A percentile compares a stretch with the other conserved stretches of the same genome.
These are phyloP conservation scores for Polytrichum formosum DNA, from an alignment of 225 moss, liverwort and hornwort species.

Conservation along the genomic window DNA sequence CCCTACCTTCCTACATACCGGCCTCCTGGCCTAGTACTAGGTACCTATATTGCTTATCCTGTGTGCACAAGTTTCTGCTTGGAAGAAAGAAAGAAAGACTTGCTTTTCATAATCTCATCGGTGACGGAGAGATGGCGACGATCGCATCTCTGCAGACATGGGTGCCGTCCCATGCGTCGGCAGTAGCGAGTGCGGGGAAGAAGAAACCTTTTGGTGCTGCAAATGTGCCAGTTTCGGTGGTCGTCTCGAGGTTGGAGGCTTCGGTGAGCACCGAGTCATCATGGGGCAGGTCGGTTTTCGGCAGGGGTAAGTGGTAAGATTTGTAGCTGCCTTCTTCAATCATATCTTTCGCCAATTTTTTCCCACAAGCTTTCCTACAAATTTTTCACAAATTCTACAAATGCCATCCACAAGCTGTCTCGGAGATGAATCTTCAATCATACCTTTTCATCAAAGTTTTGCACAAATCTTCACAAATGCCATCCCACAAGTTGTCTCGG, in stretches of 20 bases:
- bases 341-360: not conserved
- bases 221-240: slow-evolving; percentile 6
- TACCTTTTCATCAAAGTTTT: not conserved
- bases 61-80: too few species aligned
- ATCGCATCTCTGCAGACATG: not conserved
- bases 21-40: too few species aligned
- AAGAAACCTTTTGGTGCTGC: not conserved
- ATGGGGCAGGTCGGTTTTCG: slow-evolving; percentile 23
- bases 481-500: not conserved
- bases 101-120: not conserved
- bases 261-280: not conserved
- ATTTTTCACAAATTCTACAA: not conserved
- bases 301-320: slow-evolving; percentile 62
- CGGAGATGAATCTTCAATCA: not conserved
- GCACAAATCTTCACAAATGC: not conserved
- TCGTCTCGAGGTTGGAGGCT: slow-evolving; percentile 12
- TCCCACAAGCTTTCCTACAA: slow-evolving; percentile 1
- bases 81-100: not conserved
- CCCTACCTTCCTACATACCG: too few species aligned
- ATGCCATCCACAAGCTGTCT: not conserved
- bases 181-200: not conserved
- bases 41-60: too few species aligned
- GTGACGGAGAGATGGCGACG: not conserved
- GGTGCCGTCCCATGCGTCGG: not conserved
- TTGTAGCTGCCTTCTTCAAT: not conserved